phyloP scores from a whole-genome alignment of 2,329 filamentous ascomycete genomes.

The Talaromyces verruculosus region DNA sequence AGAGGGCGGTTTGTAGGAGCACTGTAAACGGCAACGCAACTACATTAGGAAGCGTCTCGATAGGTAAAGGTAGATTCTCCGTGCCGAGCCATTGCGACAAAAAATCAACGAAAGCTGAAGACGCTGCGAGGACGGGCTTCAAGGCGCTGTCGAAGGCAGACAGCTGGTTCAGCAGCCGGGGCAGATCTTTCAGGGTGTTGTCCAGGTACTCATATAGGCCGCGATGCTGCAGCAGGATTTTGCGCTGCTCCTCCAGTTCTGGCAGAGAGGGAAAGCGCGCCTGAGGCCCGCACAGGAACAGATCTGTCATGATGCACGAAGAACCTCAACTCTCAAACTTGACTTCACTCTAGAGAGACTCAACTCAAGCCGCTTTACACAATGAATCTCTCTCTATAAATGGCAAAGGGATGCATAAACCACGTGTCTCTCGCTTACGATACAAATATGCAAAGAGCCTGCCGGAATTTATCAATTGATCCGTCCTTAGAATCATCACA shows the following conservation, averaged over 20 bases:
- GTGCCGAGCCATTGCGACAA: slow-evolving; percentile 8
- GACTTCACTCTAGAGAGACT: background rate
- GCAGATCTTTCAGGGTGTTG: background rate
- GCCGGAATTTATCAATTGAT: background rate
- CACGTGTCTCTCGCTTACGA: background rate
- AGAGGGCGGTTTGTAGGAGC: slow-evolving; percentile 10
- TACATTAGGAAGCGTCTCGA: slow-evolving; percentile 1
- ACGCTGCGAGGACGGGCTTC: background rate
- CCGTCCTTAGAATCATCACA: background rate
- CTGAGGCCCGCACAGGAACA: slow-evolving; percentile 15
- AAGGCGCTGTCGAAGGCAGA: slow-evolving; percentile 4
- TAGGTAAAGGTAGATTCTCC: background rate
- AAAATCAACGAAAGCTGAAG: background rate
- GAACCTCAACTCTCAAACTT: background rate
- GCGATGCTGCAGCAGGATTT: background rate
- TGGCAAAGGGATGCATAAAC: background rate
- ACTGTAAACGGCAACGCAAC: slow-evolving; percentile 10
- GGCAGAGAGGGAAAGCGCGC: background rate
- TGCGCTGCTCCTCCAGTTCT: background rate
- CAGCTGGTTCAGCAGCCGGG: background rate
- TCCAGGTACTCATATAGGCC: background rate
- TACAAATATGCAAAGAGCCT: background rate
- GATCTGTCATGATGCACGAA: background rate
- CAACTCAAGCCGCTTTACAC: background rate
- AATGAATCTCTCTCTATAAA: background rate